These are phyloP conservation scores for Fusarium austroafricanum DNA, from an alignment of 2,329 filamentous ascomycete genomes.

Conservation along the genomic window DNA sequence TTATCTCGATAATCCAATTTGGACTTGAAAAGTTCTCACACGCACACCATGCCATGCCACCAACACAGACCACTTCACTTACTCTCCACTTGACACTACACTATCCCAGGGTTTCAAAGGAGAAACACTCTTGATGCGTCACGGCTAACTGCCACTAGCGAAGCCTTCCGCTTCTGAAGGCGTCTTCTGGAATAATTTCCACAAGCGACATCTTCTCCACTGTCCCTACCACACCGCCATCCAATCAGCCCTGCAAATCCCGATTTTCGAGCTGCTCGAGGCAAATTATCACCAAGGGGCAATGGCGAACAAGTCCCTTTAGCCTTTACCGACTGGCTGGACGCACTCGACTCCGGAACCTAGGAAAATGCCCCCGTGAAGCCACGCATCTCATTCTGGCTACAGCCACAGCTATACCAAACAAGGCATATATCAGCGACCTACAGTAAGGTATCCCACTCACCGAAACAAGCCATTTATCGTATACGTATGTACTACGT, in stretches of 20 bases:
- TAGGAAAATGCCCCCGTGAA: conserved; percentile 24
- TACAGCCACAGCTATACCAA: background rate
- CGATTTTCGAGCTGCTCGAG: conserved; percentile 7
- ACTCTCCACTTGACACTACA: background rate
- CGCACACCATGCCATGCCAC: background rate
- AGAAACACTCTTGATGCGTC: conserved; percentile 29
- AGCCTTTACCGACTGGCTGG: conserved; percentile 41
- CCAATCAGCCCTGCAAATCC: conserved; percentile 46
- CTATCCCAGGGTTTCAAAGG: conserved; percentile 8
- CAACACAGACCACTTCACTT: background rate
- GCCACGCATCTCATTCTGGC: background rate
- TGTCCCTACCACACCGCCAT: conserved; percentile 39
- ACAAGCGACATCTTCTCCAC: conserved; percentile 33
- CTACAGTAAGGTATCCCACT: too few relatives aligned
- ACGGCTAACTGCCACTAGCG: conserved; percentile 31
- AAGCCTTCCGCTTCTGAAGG: conserved; percentile 17
- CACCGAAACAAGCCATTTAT: conserved; percentile 1
- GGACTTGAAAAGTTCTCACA: conserved; percentile 3
- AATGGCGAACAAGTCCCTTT: conserved; percentile 6
- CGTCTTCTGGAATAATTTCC: conserved; percentile 46
- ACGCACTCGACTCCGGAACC: conserved; percentile 21
- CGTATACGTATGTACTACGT: background rate
- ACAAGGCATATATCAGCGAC: background rate
- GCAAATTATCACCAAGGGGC: conserved; percentile 32
- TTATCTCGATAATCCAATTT: conserved; percentile 19